Evolutionary conservation across 2,329 filamentous ascomycete genomes (phyloP).

Genomic region (Blastomyces silverae): DNA sequence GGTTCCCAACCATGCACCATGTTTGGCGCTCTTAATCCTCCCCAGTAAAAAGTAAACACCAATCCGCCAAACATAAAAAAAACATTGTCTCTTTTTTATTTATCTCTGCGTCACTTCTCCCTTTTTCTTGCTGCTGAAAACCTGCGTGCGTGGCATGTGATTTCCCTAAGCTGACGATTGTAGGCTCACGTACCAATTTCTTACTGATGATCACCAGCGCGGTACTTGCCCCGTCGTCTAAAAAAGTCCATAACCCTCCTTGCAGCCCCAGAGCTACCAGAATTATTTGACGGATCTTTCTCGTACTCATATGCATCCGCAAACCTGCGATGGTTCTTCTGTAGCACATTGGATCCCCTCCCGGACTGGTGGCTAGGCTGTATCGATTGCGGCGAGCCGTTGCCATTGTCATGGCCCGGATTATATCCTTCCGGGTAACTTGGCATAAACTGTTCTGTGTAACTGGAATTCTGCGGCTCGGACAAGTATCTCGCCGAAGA

Average conservation of each 20-base stretch:
- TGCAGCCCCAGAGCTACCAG: conserved; percentile 78
- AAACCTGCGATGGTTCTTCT: conserved; percentile 82
- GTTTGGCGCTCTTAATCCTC: background rate
- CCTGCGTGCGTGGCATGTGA: background rate
- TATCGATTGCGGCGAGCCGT: conserved; percentile 38
- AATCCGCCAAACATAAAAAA: background rate
- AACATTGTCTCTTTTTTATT: background rate
- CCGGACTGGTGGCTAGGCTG: conserved; percentile 32
- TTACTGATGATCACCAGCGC: conserved; percentile 42
- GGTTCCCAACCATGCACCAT: background rate
- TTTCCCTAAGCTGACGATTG: background rate
- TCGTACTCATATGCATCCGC: conserved; percentile 80
- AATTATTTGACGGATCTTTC: conserved; percentile 53
- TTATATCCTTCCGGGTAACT: conserved; percentile 47
- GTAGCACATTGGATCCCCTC: conserved; percentile 55
- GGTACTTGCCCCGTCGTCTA: conserved; percentile 71
- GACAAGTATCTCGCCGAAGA: conserved; percentile 23
- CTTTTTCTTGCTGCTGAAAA: background rate
- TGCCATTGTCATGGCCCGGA: conserved; percentile 36
- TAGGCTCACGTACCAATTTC: background rate
- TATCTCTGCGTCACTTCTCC: background rate
- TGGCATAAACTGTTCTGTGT: conserved; percentile 31
- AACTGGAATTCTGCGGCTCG: conserved; percentile 25
- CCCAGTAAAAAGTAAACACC: background rate
- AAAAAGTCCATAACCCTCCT: conserved; percentile 99